phyloP scores from a whole-genome alignment of 2,329 filamentous ascomycete species.

The Didymella glomerata region DNA sequence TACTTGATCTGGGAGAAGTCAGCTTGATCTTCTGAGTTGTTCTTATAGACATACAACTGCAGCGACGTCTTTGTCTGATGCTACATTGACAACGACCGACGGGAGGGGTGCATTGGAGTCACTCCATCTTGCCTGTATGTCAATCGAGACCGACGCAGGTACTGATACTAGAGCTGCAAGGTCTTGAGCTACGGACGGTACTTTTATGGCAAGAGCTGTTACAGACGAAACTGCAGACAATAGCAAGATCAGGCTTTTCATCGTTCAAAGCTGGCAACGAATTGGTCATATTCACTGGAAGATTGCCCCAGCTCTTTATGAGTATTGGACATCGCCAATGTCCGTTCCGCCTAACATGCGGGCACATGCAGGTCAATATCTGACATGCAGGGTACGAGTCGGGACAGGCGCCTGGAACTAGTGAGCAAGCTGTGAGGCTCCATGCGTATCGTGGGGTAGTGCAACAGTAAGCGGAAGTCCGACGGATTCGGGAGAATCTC shows the following conservation, averaged over 20 bases:
- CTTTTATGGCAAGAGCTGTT: slow-evolving; percentile 25
- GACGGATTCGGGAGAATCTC: not conserved
- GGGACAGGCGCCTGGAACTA: not conserved
- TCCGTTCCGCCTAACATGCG: not conserved
- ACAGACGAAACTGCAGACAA: slow-evolving; percentile 22
- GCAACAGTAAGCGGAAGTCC: not conserved
- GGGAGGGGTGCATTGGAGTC: slow-evolving; percentile 30
- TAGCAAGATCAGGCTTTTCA: slow-evolving; percentile 25
- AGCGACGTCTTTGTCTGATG: slow-evolving; percentile 34
- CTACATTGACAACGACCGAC: slow-evolving; percentile 32
- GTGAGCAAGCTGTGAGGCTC: not conserved
- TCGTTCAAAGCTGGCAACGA: not conserved
- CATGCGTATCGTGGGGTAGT: not conserved
- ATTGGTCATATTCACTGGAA: not conserved
- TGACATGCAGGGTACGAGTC: not conserved
- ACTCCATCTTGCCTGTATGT: slow-evolving; percentile 36
- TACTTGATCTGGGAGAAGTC: slow-evolving; percentile 32
- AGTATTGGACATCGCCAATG: not conserved
- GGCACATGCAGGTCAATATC: not conserved
- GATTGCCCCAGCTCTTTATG: not conserved
- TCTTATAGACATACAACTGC: slow-evolving; percentile 23
- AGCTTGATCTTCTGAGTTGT: slow-evolving; percentile 1
- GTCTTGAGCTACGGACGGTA: slow-evolving; percentile 24
- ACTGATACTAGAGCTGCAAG: slow-evolving; percentile 25
- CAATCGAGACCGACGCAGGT: slow-evolving; percentile 25